Evolutionary conservation across 2,329 filamentous ascomycete genomes (phyloP), one percentile per base, ranked within the genome.

Genomic region (Alternaria infectoria): DNA sequence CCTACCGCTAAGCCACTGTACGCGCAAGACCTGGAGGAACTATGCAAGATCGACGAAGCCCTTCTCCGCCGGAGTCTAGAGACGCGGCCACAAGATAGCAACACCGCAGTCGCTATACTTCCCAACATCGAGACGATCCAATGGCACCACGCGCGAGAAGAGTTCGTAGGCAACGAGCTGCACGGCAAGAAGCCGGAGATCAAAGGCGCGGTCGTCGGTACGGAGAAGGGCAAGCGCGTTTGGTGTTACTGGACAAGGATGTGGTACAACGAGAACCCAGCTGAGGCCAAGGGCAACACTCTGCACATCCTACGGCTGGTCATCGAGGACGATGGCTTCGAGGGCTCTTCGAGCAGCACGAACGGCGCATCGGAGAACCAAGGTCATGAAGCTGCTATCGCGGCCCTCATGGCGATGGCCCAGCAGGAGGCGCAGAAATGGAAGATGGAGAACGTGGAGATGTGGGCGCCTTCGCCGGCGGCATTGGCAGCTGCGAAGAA

Each of bases 81-180:
- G 19, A 69, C 70, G 65, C 71, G 71, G 72, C 73, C 75, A 73
- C 70, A 73, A 76, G 73, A 72, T 67, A 74, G 81, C 61, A 83
- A 84, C 68, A 86, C 83, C 13, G 80, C 83, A 21, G 86, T 96
- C 44, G 91, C 92, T 44, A 82, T 94, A 65, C 70, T 89, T 51
- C 92, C 93, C 0, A 88, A 93, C 71, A 79, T 87, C 63, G 86
- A 90, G 60, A 88, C 89, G 7, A 86, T 93, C 69, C 81, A 86
- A 64, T 96, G 93, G 93, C 90, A 95, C 78, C 88, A 93, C 77
- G 88, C 89, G 62, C 88, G 95, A 52, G 93, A 97, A 80, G 89
- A 93, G 54, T 96, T 91, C 77, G 90, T 95, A 74, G 87, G 86
- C 6, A 84, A 86, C 58, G 86, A 88, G 65, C 83, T 94, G 6